Conservation (phyloP, 2,329 filamentous ascomycete species). For the Aspergillus uvarum region DNA sequence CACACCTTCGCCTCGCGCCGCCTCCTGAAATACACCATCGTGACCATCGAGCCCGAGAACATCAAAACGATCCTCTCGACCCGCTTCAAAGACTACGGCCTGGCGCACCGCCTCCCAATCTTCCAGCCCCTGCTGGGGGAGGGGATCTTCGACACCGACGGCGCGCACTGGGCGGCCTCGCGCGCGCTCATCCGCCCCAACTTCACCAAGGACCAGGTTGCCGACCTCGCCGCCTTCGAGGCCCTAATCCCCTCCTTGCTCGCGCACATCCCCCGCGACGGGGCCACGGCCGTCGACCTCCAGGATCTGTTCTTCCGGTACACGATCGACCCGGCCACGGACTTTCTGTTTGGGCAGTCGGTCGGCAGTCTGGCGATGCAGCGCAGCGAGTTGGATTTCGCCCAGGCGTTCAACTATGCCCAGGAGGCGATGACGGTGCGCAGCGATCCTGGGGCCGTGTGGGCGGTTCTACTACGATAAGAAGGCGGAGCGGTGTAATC, state of each 20-base stretch:
- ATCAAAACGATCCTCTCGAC: neutral
- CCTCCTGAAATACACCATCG: neutral
- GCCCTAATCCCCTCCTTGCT: neutral
- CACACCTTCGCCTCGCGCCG: neutral
- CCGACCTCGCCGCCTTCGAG: neutral
- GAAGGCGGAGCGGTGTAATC: constrained; percentile 21
- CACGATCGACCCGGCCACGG: constrained; percentile 62
- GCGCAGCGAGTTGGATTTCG: constrained; percentile 26
- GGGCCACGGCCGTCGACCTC: neutral
- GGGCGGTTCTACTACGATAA: constrained; percentile 18
- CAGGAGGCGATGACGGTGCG: constrained; percentile 28
- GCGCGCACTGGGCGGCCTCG: neutral
- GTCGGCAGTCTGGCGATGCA: constrained; percentile 44
- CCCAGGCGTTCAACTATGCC: constrained; percentile 38
- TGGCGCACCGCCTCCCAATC: neutral
- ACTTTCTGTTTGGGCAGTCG: constrained; percentile 65
- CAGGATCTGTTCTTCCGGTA: constrained; percentile 5
- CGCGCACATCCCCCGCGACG: neutral
- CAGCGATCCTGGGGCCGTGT: constrained; percentile 25
- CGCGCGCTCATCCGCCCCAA: constrained; percentile 5
- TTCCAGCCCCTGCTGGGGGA: neutral
- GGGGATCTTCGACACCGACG: constrained; percentile 1
- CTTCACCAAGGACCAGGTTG: neutral
- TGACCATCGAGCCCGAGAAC: neutral
- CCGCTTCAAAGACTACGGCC: neutral